Percentiles rank a stretch among this genome's conserved stretches.
phyloP scores from a whole-genome alignment of 1,139 yeast genomes.

The Nematodospora anomalae region DNA sequence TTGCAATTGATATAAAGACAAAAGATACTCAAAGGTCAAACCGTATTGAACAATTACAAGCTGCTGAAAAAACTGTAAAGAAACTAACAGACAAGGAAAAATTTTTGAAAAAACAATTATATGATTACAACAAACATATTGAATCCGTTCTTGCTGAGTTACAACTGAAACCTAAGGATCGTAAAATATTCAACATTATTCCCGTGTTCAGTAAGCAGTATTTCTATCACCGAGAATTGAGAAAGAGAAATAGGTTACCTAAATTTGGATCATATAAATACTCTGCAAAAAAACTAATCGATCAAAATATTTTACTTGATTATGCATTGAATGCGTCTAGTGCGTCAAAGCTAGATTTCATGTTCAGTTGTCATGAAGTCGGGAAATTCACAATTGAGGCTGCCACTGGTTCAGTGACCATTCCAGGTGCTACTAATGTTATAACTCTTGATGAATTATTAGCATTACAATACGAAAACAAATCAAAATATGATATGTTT shows the following conservation, averaged over 20 bases:
- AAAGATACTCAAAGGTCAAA: constrained; percentile 69
- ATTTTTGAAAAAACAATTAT: constrained; percentile 59
- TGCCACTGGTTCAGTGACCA: constrained; percentile 42
- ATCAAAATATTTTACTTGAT: constrained; percentile 65
- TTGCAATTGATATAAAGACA: constrained; percentile 80
- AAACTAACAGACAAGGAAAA: constrained; percentile 62
- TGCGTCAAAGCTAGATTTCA: constrained; percentile 68
- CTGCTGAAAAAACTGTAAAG: constrained; percentile 59
- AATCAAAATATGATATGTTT: constrained; percentile 52
- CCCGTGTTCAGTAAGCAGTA: constrained; percentile 78
- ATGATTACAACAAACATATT: constrained; percentile 68
- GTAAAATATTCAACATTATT: constrained; percentile 50
- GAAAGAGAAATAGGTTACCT: constrained; percentile 66
- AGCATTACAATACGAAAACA: constrained; percentile 63
- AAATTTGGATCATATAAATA: constrained; percentile 84
- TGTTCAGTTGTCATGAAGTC: constrained; percentile 73
- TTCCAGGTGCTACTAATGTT: constrained; percentile 53
- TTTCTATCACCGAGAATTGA: constrained; percentile 72
- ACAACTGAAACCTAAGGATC: constrained; percentile 56
- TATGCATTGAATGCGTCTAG: constrained; percentile 48
- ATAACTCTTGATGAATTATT: constrained; percentile 69
- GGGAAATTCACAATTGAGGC: constrained; percentile 74
- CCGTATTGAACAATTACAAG: constrained; percentile 60
- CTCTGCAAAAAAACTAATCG: constrained; percentile 72
- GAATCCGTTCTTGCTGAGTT: constrained; percentile 63